Percentiles rank a stretch among this genome's conserved stretches.
Conservation (phyloP, 1,284 basidiomycete species). For the Cryptococcus depauperatus region DNA sequence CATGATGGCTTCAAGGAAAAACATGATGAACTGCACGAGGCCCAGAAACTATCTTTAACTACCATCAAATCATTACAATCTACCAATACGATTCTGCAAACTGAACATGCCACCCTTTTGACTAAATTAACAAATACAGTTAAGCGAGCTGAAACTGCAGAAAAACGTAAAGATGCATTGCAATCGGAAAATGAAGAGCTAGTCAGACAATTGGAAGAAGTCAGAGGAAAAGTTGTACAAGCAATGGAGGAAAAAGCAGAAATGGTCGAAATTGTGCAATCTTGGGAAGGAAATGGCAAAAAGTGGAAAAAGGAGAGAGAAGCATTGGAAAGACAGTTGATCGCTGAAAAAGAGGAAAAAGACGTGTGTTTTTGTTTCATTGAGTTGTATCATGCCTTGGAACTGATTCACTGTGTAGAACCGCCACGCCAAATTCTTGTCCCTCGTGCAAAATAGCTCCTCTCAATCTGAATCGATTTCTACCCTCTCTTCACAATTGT, state of each 20-base stretch:
- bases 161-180: conserved; percentile 34
- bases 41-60: too few species aligned
- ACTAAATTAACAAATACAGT: conserved; percentile 16
- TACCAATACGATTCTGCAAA: conserved; percentile 8
- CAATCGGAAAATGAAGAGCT: conserved; percentile 42
- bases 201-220: conserved; percentile 43
- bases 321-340: conserved; percentile 25
- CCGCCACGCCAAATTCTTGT: conserved; percentile 13
- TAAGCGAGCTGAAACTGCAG: conserved; percentile 37
- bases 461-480: conserved; percentile 6
- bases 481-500: conserved; percentile 8
- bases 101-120: conserved; percentile 21
- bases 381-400: too few species aligned
- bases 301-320: conserved; percentile 22
- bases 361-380: too few species aligned
- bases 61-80: conserved; percentile 12
- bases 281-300: conserved; percentile 25
- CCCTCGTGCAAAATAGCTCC: conserved; percentile 15
- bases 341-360: too few species aligned
- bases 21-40: too few species aligned
- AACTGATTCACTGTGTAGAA: conserved; percentile 3
- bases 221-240: conserved; percentile 36
- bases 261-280: conserved; percentile 27
- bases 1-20: too few species aligned
- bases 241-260: conserved; percentile 42